Percentiles rank a stretch among this genome's conserved stretches.
phyloP scores from a whole-genome alignment of 768 basidiomycete species.

The Boletus rufocinnamomeus region DNA sequence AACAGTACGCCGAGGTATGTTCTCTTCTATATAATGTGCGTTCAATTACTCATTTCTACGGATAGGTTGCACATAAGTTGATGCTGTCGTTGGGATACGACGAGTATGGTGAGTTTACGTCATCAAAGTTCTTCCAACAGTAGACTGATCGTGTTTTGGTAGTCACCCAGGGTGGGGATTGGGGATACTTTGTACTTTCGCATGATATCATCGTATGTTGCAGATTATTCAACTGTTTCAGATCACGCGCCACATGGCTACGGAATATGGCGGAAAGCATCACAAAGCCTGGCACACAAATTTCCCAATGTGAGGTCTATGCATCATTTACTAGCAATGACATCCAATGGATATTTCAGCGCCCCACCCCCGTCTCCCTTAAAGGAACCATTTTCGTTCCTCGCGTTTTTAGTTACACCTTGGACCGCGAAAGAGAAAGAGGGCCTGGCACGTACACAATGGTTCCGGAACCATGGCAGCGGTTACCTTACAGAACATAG shows the following conservation, averaged over 20 bases:
- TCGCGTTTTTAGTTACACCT: conserved; percentile 31
- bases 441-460: conserved; percentile 19
- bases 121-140: background rate
- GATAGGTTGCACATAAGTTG: conserved; percentile 47
- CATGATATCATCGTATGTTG: background rate
- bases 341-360: conserved; percentile 13
- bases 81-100: conserved; percentile 51
- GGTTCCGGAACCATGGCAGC: conserved; percentile 23
- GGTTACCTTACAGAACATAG: conserved; percentile 37
- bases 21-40: background rate
- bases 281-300: conserved; percentile 58
- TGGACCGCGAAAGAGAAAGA: conserved; percentile 32
- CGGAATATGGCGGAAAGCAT: conserved; percentile 41
- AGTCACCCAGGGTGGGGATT: conserved; percentile 55
- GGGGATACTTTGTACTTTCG: conserved; percentile 40
- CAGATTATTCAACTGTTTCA: conserved; percentile 13
- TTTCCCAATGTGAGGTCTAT: conserved; percentile 39
- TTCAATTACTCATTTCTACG: conserved; percentile 4
- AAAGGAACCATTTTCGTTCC: conserved; percentile 30
- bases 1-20: conserved; percentile 58
- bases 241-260: conserved; percentile 39
- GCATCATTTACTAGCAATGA: background rate
- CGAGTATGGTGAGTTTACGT: conserved; percentile 43
- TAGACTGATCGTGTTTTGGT: background rate
- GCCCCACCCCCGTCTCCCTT: conserved; percentile 24